Base-by-base conservation (phyloP, 2,329 filamentous ascomycete species). In the Helotiales sp. region DNA sequence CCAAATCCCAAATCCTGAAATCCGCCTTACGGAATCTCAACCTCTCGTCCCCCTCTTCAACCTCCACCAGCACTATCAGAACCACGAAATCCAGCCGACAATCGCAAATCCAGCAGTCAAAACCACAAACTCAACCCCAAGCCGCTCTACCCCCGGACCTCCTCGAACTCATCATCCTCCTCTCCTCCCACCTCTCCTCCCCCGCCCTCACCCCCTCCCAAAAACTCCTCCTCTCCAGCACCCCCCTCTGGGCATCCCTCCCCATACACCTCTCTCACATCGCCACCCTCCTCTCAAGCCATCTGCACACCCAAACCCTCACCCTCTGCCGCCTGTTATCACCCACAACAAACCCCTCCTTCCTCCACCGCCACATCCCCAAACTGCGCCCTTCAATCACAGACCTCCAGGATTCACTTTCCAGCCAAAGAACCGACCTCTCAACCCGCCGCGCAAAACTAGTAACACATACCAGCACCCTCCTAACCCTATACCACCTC, bases 321-420 rank as follows among this genome's bases (percentile, higher is more conserved):
- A 80, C 82, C 49, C 78, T 87, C 13, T 82, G 83, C 11, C 79
- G 83, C 0, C 81, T 83, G 66, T 79, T 85, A 28, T 81, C 85
- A 13, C 81, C 78, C 7, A 80, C 78, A 4, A 86, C 83, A 1
- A 79, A 78, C 5, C 71, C 83, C 4, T 85, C 85, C 34, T 81
- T 86, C 72, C 78, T 89, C n/a, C 87, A 89, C 78, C 86, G 87
- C 22, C 77, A 81, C 26, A 83, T 89, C 59, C 80, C 86, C 0
- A 78, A 80, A 20, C 79, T 90, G 1, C 78, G 83, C 0, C 69
- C 77, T 1, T 77, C 80, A 26, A 76, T 83, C 20, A 69, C 76
- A 3, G 66, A 78, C 2, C 80, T 87, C 1, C 75, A 73, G 40
- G n/a, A n/a, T n/a, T n/a, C n/a, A n/a, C 1, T 40, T 2, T 40